Evolutionary conservation across 1,139 yeast genomes (phyloP).

Genomic region (Ogataea hybrid): DNA sequence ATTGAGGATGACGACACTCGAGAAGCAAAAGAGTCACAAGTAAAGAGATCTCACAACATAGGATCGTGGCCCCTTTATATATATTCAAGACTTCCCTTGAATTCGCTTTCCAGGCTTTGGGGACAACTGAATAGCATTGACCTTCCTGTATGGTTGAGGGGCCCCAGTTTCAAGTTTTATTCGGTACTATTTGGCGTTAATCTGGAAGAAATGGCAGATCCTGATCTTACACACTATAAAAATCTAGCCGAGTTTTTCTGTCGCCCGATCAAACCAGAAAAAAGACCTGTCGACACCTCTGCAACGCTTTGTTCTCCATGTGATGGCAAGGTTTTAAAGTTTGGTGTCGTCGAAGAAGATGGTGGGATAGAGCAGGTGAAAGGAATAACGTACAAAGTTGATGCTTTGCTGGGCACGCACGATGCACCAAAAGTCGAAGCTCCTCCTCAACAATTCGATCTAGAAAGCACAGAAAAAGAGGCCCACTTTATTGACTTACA

Average conservation of each 20-base stretch:
- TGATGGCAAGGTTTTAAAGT: slow-evolving; percentile 86
- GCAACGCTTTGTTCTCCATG: slow-evolving; percentile 82
- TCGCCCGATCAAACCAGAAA: slow-evolving; percentile 75
- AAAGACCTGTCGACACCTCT: slow-evolving; percentile 67
- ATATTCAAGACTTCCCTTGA: slow-evolving; percentile 86
- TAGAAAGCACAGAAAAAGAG: slow-evolving; percentile 26
- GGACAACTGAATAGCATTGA: slow-evolving; percentile 83
- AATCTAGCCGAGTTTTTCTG: slow-evolving; percentile 92
- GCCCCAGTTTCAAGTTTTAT: slow-evolving; percentile 77
- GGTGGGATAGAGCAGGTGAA: slow-evolving; percentile 96
- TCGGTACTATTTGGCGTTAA: slow-evolving; percentile 84
- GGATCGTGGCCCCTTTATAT: slow-evolving; percentile 88
- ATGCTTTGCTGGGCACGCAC: slow-evolving; percentile 76
- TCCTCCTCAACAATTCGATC: slow-evolving; percentile 55
- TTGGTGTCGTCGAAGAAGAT: slow-evolving; percentile 70
- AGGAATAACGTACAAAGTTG: slow-evolving; percentile 91
- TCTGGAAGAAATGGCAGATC: slow-evolving; percentile 83
- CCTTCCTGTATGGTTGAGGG: slow-evolving; percentile 86
- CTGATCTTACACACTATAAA: slow-evolving; percentile 67
- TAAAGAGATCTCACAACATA: slow-evolving; percentile 44
- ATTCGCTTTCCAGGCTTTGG: slow-evolving; percentile 91
- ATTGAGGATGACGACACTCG: slow-evolving; percentile 28
- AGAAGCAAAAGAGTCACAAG: slow-evolving; percentile 39
- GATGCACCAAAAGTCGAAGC: slow-evolving; percentile 50
- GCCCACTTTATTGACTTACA: slow-evolving; percentile 22